Conservation (phyloP, 176 grass and related monocot species). For the Musa troglodytarum region DNA sequence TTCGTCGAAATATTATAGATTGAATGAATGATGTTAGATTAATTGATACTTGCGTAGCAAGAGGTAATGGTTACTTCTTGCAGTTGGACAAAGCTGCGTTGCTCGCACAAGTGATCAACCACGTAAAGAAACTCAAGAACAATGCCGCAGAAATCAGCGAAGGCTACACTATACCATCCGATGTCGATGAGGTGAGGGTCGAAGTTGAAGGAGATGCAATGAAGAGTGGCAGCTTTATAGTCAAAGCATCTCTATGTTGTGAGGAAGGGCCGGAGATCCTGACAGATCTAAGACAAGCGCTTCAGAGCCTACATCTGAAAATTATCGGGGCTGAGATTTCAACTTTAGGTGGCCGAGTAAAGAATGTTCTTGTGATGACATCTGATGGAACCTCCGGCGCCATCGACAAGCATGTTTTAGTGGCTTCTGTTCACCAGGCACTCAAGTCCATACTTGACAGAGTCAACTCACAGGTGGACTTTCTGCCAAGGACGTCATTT, state of each 20-base stretch:
- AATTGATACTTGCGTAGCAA: too few relatives aligned
- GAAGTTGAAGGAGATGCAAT: slow-evolving; percentile 23
- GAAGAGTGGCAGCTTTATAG: slow-evolving; percentile 15
- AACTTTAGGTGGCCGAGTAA: slow-evolving; percentile 61
- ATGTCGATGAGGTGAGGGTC: slow-evolving; percentile 57
- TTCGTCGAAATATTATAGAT: too few relatives aligned
- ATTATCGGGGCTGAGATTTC: slow-evolving; percentile 62
- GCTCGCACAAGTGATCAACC: slow-evolving; percentile 65
- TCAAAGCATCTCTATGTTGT: slow-evolving; percentile 70
- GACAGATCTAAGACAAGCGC: slow-evolving; percentile 37
- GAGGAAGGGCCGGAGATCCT: slow-evolving; percentile 62
- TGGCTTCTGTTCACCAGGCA: slow-evolving; percentile 38
- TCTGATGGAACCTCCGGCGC: slow-evolving; percentile 19
- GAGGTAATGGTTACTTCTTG: background rate
- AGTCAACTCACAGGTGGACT: slow-evolving; percentile 39
- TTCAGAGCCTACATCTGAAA: slow-evolving; percentile 39
- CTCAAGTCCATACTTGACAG: slow-evolving; percentile 48
- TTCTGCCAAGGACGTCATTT: slow-evolving; percentile 42
- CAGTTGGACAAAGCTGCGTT: slow-evolving; percentile 93
- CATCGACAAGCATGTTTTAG: slow-evolving; percentile 13
- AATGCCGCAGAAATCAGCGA: slow-evolving; percentile 34
- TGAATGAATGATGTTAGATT: too few relatives aligned
- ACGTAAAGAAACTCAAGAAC: slow-evolving; percentile 65
- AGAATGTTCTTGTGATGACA: slow-evolving; percentile 35
- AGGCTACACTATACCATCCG: slow-evolving; percentile 52